phyloP scores from a whole-genome alignment of 352 stramenopile species.

The Elongisporangium undulatum region DNA sequence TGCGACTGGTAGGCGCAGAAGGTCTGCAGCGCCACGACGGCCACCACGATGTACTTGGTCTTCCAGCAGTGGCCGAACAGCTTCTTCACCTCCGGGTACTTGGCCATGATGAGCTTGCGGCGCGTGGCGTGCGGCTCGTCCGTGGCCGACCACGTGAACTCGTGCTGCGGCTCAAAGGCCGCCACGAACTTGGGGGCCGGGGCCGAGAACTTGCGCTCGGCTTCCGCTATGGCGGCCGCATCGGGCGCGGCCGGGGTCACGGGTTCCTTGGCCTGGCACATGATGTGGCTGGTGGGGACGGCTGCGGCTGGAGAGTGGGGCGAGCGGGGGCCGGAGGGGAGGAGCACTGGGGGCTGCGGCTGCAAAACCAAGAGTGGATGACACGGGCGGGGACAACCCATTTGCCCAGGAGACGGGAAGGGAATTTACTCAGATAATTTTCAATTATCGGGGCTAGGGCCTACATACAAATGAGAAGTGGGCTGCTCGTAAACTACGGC shows the following conservation, averaged over 20 bases:
- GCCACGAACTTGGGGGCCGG: conserved; percentile 40
- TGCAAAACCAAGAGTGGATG: neutral
- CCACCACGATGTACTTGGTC: conserved; percentile 85
- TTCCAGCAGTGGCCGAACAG: conserved; percentile 82
- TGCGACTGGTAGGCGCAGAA: conserved; percentile 66
- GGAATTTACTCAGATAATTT: neutral
- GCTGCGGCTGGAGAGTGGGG: neutral
- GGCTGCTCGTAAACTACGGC: neutral
- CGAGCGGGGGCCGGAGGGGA: neutral
- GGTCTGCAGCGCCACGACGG: conserved; percentile 80
- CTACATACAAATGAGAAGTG: neutral
- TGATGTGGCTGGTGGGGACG: conserved; percentile 10
- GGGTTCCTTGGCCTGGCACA: conserved; percentile 47
- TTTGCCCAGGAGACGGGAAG: neutral
- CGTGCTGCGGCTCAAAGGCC: conserved; percentile 36
- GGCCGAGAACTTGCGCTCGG: conserved; percentile 18
- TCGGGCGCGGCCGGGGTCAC: conserved; percentile 12
- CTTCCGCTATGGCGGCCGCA: conserved; percentile 29
- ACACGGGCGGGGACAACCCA: neutral
- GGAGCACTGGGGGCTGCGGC: neutral
- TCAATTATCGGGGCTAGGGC: neutral
- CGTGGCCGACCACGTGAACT: conserved; percentile 82
- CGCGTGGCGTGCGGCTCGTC: conserved; percentile 88
- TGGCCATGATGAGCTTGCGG: conserved; percentile 78
- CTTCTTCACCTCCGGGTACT: conserved; percentile 89